These are phyloP conservation scores for Penicillium pulvis DNA, from an alignment of 495 filamentous ascomycete genomes.

Conservation along the genomic window DNA sequence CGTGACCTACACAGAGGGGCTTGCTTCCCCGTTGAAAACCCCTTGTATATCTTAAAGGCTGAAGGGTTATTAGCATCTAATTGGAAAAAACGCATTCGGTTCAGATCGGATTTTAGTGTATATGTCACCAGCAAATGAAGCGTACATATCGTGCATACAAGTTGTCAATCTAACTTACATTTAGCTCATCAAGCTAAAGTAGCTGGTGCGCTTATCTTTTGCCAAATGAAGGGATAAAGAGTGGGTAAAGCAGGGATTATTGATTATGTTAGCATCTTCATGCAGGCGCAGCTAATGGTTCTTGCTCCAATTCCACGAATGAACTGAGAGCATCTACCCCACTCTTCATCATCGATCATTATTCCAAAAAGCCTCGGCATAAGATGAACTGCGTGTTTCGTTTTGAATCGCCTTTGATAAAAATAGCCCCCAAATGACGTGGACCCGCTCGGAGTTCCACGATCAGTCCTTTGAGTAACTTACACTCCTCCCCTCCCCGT, in stretches of 20 bases:
- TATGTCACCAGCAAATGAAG: background rate
- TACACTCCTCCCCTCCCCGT: background rate
- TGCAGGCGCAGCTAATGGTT: background rate
- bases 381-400: background rate
- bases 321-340: background rate
- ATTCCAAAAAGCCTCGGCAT: background rate
- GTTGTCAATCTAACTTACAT: background rate
- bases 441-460: background rate
- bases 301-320: background rate
- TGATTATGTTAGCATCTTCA: background rate
- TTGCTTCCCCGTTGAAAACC: no score
- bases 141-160: background rate
- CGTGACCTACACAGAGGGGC: no score
- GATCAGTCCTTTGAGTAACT: background rate
- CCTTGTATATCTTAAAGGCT: no score
- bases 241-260: background rate
- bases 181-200: background rate
- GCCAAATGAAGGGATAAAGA: background rate
- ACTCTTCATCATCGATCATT: background rate
- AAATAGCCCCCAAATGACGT: slow-evolving; percentile 1
- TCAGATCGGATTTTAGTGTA: background rate
- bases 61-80: no score
- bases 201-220: background rate
- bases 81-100: background rate
- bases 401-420: background rate